phyloP scores from a whole-genome alignment of 352 stramenopile species.

The Lagenidium giganteum region DNA sequence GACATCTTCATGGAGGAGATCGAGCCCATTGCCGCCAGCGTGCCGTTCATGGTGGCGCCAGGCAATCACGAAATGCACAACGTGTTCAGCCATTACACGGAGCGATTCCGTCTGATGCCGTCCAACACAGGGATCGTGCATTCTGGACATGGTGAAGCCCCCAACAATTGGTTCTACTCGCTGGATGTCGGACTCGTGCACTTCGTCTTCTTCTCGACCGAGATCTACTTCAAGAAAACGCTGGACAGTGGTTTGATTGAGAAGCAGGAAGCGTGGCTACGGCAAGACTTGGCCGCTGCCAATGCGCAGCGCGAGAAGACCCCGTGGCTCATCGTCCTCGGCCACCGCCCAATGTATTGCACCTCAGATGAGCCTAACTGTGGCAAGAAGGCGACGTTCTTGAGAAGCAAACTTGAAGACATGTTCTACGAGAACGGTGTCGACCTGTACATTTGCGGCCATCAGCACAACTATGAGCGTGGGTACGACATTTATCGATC shows the following conservation, averaged over 20 bases:
- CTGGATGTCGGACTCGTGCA: slow-evolving; percentile 84
- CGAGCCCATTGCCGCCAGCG: slow-evolving; percentile 69
- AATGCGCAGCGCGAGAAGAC: slow-evolving; percentile 57
- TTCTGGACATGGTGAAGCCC: slow-evolving; percentile 43
- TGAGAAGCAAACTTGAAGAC: slow-evolving; percentile 69
- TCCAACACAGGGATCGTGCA: slow-evolving; percentile 58
- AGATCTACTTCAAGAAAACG: slow-evolving; percentile 86
- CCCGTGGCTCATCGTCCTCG: slow-evolving; percentile 83
- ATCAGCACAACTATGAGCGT: slow-evolving; percentile 91
- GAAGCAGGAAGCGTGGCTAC: slow-evolving; percentile 64
- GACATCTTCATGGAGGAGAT: slow-evolving; percentile 91
- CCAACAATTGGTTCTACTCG: slow-evolving; percentile 90
- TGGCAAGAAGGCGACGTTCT: slow-evolving; percentile 49
- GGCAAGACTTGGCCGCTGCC: slow-evolving; percentile 47
- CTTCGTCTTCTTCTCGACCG: slow-evolving; percentile 82
- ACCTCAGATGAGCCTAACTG: slow-evolving; percentile 74
- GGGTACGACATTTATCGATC: slow-evolving; percentile 78
- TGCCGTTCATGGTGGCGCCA: slow-evolving; percentile 88
- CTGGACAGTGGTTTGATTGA: slow-evolving; percentile 36
- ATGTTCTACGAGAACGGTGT: slow-evolving; percentile 77
- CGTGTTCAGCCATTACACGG: slow-evolving; percentile 80
- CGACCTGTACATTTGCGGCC: slow-evolving; percentile 85
- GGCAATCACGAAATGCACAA: slow-evolving; percentile 90
- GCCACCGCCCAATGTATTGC: slow-evolving; percentile 87
- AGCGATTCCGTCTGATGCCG: slow-evolving; percentile 83